phyloP scores from a whole-genome alignment of 129 eudicot species.

The Chrysanthemum makinoi region DNA sequence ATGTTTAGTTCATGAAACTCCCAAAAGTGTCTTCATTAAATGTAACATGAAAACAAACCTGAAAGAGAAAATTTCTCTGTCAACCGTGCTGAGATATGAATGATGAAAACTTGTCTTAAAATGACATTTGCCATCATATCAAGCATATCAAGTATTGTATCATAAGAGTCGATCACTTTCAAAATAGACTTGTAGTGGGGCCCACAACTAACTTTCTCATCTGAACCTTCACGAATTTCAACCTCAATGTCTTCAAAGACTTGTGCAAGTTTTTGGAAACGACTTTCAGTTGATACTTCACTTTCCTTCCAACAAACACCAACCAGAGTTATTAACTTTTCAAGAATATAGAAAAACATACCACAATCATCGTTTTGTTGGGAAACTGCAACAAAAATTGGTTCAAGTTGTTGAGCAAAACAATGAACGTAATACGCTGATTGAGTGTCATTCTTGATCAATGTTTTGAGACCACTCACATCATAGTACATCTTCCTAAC shows the following conservation, averaged over 20 bases:
- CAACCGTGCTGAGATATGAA: neutral
- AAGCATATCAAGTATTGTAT: conserved; percentile 10
- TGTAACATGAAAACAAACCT: conserved; percentile 10
- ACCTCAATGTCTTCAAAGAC: neutral
- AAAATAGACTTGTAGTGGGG: conserved; percentile 2
- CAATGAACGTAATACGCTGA: conserved; percentile 14
- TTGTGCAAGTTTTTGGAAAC: neutral
- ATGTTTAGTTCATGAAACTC: conserved; percentile 12
- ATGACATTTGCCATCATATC: neutral
- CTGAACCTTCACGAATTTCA: neutral
- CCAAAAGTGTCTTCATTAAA: conserved; percentile 13
- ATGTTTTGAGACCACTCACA: neutral
- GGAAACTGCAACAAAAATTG: neutral
- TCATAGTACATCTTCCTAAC: neutral
- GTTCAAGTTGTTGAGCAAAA: conserved; percentile 14
- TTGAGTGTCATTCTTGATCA: conserved; percentile 7
- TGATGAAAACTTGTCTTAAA: neutral
- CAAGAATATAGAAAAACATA: conserved; percentile 8
- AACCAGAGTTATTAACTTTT: neutral
- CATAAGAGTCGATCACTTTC: conserved; percentile 13
- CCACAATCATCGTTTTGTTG: neutral
- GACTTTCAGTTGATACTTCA: neutral
- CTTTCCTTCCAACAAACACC: conserved; percentile 12
- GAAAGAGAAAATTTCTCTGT: neutral
- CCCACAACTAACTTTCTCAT: neutral